Base-by-base conservation (phyloP, 2,329 filamentous ascomycete genomes). In the Amauroascus niger region DNA sequence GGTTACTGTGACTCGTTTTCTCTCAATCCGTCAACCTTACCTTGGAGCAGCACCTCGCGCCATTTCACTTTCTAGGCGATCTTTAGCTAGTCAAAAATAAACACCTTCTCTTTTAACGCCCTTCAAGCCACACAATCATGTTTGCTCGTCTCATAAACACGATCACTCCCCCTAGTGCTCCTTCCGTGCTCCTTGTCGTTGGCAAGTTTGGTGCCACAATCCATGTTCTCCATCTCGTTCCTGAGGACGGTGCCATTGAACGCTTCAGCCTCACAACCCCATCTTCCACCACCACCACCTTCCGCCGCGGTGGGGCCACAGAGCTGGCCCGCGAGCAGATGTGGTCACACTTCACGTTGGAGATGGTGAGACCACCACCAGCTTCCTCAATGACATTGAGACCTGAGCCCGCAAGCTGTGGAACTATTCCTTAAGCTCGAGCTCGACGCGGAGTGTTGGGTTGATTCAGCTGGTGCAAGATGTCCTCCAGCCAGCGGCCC, bases 181-280 rank as follows among this genome's bases (percentile, higher is more conserved):
- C 54, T 32, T 58, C 56, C 20, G 56, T 30, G 14, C 4, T 58
- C 49, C 48, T 58, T 32, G 52, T 53, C 32, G 28, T 55, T 44
- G 45, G 53, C 40, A 41, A 24, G 14, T 46, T 33, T 39, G 44
- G 44, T 30, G 16, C 7, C 30, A 14, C 2, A 1, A 54, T 55
- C 16, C 1, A 52, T 20, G 24, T 44, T 41, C 52, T 58, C 28
- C 55, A 58, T 49, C 44, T 56, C n/a, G 5, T 56, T 1, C 54
- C 57, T 20, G 57, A 58, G 35, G 43, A 50, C 30, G 57, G 57
- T 14, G 32, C 45, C 28, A 46, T 57, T 24, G 57, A 58, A 55
- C 49, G 52, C 49, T 57, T 48, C 40, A 37, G 55, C 53, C 16
- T 16, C 7, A 51, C 40, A 33, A 39, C 1, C 26, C 8, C n/a